Evolutionary conservation across 2,329 filamentous ascomycete species (phyloP).

Genomic region (Parafenestella ontariensis): DNA sequence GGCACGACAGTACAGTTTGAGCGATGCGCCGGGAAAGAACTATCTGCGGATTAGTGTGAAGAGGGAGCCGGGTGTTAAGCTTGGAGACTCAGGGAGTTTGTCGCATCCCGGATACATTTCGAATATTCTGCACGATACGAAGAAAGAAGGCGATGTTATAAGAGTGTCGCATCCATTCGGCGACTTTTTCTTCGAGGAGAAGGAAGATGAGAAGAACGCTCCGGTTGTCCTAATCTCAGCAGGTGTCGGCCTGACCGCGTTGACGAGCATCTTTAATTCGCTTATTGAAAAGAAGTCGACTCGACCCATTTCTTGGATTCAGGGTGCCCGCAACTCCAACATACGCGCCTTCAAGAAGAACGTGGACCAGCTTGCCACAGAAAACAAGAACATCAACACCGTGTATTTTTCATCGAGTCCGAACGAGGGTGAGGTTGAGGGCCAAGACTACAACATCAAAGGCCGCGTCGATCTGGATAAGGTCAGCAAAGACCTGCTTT

Average conservation of each 20-base stretch:
- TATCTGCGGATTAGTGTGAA: constrained; percentile 77
- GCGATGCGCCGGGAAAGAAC: constrained; percentile 66
- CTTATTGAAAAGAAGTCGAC: constrained; percentile 44
- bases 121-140: constrained; percentile 70
- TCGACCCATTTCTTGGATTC: constrained; percentile 68
- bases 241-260: constrained; percentile 72
- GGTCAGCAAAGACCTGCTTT: constrained; percentile 64
- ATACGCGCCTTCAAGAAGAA: constrained; percentile 64
- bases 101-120: constrained; percentile 70
- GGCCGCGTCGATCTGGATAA: constrained; percentile 66
- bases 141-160: constrained; percentile 67
- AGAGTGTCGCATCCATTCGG: constrained; percentile 70
- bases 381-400: constrained; percentile 57
- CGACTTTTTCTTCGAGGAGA: constrained; percentile 67
- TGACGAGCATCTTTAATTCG: constrained; percentile 70
- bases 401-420: constrained; percentile 67
- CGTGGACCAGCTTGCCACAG: constrained; percentile 53
- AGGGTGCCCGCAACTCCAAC: constrained; percentile 62
- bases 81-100: constrained; percentile 54
- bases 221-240: constrained; percentile 72
- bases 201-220: constrained; percentile 48
- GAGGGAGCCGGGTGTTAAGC: constrained; percentile 64
- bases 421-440: constrained; percentile 52
- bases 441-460: constrained; percentile 65
- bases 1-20: constrained; percentile 75